Conservation (phyloP, 441 rosid species). For the Codiaeum variegatum region DNA sequence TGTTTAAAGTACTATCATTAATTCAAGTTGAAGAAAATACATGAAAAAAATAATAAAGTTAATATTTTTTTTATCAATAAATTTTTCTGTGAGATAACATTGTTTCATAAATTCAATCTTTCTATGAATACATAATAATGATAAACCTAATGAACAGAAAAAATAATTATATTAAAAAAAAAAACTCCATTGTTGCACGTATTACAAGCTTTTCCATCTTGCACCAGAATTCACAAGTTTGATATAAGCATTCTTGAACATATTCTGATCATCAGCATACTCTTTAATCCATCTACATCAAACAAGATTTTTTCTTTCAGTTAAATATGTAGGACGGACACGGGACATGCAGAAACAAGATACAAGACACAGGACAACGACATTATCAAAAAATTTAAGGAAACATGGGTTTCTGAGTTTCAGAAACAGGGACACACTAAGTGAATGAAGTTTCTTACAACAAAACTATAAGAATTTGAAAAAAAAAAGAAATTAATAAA, state of each 20-base stretch:
- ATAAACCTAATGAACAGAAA: not conserved
- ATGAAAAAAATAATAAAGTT: too few relatives aligned
- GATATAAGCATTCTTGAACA: conserved; percentile 62
- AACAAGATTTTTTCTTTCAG: conserved; percentile 14
- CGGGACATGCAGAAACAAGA: too few relatives aligned
- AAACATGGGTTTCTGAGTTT: too few relatives aligned
- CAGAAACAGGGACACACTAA: too few relatives aligned
- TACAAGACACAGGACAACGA: too few relatives aligned
- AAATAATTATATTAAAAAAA: not conserved
- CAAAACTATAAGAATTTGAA: too few relatives aligned
- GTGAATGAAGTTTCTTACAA: too few relatives aligned
- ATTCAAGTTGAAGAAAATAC: not conserved
- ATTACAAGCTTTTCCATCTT: conserved; percentile 55
- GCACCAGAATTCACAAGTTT: conserved; percentile 83
- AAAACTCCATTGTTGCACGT: conserved; percentile 26
- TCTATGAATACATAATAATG: not conserved
- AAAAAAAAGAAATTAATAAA: too few relatives aligned
- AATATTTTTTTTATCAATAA: not conserved
- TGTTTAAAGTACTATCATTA: not conserved
- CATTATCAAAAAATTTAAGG: too few relatives aligned
- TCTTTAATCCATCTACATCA: conserved; percentile 63
- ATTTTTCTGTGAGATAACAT: not conserved
- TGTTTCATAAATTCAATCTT: not conserved
- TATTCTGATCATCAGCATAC: conserved; percentile 59
- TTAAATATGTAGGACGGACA: too few relatives aligned